phyloP scores from a whole-genome alignment of 163 green algal species.

The Scenedesmus sp. region DNA sequence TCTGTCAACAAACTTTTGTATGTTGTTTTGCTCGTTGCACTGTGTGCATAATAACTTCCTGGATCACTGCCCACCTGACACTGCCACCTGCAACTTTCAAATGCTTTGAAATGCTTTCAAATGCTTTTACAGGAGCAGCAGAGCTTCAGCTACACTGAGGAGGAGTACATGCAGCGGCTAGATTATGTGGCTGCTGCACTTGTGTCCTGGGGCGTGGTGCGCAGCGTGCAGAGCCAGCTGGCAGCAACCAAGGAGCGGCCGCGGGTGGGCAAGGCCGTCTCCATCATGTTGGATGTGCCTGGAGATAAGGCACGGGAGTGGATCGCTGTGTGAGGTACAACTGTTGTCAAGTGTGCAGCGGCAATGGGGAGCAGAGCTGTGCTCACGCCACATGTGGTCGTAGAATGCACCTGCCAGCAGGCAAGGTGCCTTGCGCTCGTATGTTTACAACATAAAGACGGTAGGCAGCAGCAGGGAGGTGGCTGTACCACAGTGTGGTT shows the following conservation, averaged over 20 bases:
- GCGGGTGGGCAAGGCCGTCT: constrained; percentile 60
- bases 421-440: too few relatives aligned
- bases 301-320: constrained; percentile 53
- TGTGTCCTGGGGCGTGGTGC: constrained; percentile 39
- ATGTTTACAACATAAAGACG: too few relatives aligned
- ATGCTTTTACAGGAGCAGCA: constrained; percentile 45
- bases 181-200: constrained; percentile 59
- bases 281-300: constrained; percentile 60
- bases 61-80: neutral
- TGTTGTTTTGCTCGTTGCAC: too few relatives aligned
- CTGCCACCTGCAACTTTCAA: neutral
- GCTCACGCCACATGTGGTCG: neutral
- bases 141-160: constrained; percentile 54
- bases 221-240: constrained; percentile 51
- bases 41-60: neutral
- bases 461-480: too few relatives aligned
- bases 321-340: constrained; percentile 27
- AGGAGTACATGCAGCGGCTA: constrained; percentile 58
- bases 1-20: neutral
- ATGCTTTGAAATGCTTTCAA: neutral
- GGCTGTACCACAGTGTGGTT: too few relatives aligned
- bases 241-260: constrained; percentile 52
- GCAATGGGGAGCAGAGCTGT: neutral
- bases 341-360: too few relatives aligned
- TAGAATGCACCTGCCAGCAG: too few relatives aligned